Evolutionary conservation across 2,329 filamentous ascomycete species (phyloP), one percentile per base, ranked within the genome.

Genomic region (Lomentospora prolificans): DNA sequence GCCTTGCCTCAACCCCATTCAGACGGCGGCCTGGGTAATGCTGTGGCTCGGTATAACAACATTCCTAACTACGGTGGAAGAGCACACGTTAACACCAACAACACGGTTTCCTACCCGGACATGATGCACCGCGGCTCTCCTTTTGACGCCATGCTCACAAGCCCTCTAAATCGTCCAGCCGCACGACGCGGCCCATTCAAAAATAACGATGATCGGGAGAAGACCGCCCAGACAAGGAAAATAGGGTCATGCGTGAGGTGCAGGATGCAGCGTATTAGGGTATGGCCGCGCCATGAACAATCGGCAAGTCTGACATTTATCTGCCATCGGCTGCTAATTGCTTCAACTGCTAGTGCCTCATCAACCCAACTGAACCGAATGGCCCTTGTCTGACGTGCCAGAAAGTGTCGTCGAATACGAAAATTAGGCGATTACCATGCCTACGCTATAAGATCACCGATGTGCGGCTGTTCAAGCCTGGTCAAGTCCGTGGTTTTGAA

Each of bases 381-480:
- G 78, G 76, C 0, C 66, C 71, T 5, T 84, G 81, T 60, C 56
- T 77, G 19, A 78, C 77, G 3, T 84, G 81, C 65, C 72, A 72
- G 57, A 82, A 75, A 58, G 72, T 79, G 4, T 66, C 70, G 14
- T 48, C 57, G 1, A 74, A 72, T 58, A 72, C 69, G n/a, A 79
- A 75, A 58, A 69, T 79, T 2, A 76, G 75, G 60, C 73, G 78
- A 4, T 72, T 82, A 44, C 79, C 78, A 7, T 84, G 81, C 60
- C 68, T 82, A 54, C 74, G 81, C n/a, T 79, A 79, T 64, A 84
- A 82, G 63, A 78, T 84, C 58, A 78, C 75, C 8, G 80, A 82
- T 55, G 71, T 83, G 51, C 73, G 72, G 52, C 70, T 84, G 7
- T 82, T 78, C 65, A 83, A 83, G 62, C 75, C 78, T 0, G 78